Conservation (phyloP, 2,329 filamentous ascomycete species). For the Trichoderma endophyticum region DNA sequence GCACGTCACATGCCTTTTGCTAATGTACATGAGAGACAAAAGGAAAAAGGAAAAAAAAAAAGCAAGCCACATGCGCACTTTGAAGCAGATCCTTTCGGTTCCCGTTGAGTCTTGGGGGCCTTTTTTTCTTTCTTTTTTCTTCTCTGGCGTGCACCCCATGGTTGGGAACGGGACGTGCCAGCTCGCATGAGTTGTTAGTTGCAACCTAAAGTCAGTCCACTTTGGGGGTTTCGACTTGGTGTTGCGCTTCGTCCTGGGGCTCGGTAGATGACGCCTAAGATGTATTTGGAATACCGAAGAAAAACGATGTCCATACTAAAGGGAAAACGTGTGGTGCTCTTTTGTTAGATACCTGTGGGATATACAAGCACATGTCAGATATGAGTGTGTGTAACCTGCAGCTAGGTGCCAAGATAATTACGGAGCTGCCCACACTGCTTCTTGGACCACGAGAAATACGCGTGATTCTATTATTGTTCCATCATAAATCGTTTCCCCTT, state of each 20-base stretch:
- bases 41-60: not conserved
- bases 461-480: not conserved
- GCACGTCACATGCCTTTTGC: not conserved
- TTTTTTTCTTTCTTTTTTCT: not conserved
- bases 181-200: not conserved
- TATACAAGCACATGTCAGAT: not conserved
- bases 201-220: slow-evolving; percentile 1
- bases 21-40: not conserved
- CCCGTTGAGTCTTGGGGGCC: not conserved
- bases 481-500: not conserved
- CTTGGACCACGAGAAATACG: not conserved
- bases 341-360: not conserved
- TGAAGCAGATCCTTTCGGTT: not conserved
- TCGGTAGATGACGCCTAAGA: not conserved
- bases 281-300: not conserved
- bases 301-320: not conserved
- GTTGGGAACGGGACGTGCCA: not conserved
- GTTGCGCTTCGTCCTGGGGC: not conserved
- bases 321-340: not conserved
- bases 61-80: not conserved
- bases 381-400: not conserved
- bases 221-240: not conserved
- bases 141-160: not conserved
- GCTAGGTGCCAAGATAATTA: not conserved
- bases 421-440: not conserved